Base-by-base conservation (phyloP, 768 basidiomycete species). In the Suillus luteus region DNA sequence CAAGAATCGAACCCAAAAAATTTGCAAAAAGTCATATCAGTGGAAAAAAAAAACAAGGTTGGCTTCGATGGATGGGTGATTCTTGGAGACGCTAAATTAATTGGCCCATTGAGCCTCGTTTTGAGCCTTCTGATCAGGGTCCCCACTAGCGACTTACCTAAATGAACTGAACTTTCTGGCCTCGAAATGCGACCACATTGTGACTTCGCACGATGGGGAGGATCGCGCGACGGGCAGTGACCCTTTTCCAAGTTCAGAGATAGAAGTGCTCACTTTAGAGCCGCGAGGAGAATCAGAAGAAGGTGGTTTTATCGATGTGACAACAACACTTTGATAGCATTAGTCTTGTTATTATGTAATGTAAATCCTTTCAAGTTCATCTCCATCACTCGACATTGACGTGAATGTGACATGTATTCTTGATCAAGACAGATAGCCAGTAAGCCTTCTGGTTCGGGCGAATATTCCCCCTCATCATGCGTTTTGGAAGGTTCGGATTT, bases 401-500 rank as follows among this genome's bases (percentile, higher is more conserved):
- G 31, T 31, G 2, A 31, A 31, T 31, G 31, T 27, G 27, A 27
- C 27, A 27, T 27, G 27, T 27, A 27, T 3, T 3, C 27, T 31
- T 31, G 31, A 31, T 31, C 31, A 31, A 31, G 3, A 31, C 3
- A 31, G 2, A 31, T 27, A 27, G 27, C 31, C 31, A 31, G 31
- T 31, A 31, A 31, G 31, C 31, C 31, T 31, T 31, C 31, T 31
- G 31, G 33, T 43, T 19, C 43, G 8, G 43, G 19, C 19, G 43
- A 9, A n/a, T 43, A 44, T n/a, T 19, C 19, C 9, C 2, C 19
- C 3, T 44, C 19, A 44, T 19, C 19, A 78, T 76, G 78, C 68
- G 72, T 57, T 69, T 71, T 63, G 75, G 73, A 62, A 64, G 71
- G 52, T 73, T 69, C 65, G 70, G 67, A 40, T 75, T 73, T 68